phyloP scores from a whole-genome alignment of 306 rosid species.

The Alnus rubra region DNA sequence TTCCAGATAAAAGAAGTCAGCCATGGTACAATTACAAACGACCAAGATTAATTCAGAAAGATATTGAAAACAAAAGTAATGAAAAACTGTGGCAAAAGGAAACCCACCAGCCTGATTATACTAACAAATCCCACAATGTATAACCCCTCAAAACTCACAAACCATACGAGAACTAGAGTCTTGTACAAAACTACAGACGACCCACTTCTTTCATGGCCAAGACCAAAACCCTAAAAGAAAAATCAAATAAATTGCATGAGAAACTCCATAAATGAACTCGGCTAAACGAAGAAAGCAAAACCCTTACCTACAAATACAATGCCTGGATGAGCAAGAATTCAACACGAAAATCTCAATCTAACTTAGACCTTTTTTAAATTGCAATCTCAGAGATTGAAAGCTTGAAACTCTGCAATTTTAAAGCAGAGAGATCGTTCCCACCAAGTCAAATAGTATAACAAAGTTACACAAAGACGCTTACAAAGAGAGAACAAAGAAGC shows the following conservation, averaged over 20 bases:
- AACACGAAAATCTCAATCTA: conserved; percentile 20
- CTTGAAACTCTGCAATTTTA: neutral
- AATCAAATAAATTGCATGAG: conserved; percentile 10
- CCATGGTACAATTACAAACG: neutral
- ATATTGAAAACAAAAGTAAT: too few species aligned
- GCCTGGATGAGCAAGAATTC: conserved; percentile 3
- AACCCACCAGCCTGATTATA: neutral
- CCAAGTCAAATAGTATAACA: conserved; percentile 30
- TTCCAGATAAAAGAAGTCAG: neutral
- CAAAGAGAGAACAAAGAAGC: conserved; percentile 33
- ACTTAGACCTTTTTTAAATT: neutral
- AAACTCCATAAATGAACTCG: neutral
- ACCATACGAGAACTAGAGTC: neutral
- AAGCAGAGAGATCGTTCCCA: conserved; percentile 6
- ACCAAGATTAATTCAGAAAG: neutral
- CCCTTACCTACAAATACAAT: conserved; percentile 30
- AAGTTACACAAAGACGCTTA: neutral
- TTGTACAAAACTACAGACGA: neutral
- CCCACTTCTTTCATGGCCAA: conserved; percentile 2
- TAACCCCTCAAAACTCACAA: neutral
- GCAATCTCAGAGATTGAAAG: neutral
- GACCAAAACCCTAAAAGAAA: conserved; percentile 15
- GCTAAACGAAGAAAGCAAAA: neutral
- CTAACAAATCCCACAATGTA: neutral
- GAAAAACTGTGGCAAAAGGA: neutral